These are phyloP conservation scores for Candida tallmaniae DNA, from an alignment of 805 yeast genomes.

Conservation along the genomic window DNA sequence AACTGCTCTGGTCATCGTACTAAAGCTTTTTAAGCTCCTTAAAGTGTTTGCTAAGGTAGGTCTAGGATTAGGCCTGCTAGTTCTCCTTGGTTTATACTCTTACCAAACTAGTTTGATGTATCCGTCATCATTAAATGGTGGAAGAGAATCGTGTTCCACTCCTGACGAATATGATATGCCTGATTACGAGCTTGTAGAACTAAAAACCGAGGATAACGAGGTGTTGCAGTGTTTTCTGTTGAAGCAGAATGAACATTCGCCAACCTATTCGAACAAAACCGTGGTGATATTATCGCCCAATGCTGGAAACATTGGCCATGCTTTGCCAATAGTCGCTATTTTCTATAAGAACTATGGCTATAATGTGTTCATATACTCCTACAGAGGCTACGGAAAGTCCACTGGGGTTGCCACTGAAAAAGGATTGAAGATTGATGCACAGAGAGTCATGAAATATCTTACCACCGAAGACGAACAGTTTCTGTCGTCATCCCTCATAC, in stretches of 20 bases:
- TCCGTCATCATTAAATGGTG: conserved; percentile 77
- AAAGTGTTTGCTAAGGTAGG: conserved; percentile 37
- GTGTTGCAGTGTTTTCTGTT: conserved; percentile 61
- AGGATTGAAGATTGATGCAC: conserved; percentile 82
- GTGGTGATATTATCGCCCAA: conserved; percentile 81
- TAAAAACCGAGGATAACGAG: conserved; percentile 69
- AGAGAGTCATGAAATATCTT: conserved; percentile 61
- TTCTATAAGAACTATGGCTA: conserved; percentile 59
- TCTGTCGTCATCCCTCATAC: conserved; percentile 48
- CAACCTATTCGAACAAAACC: conserved; percentile 54
- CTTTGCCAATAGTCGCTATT: conserved; percentile 71
- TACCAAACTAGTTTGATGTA: conserved; percentile 71
- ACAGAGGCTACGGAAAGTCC: conserved; percentile 86
- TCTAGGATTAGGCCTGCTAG: conserved; percentile 39
- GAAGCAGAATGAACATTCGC: conserved; percentile 39
- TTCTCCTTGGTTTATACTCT: conserved; percentile 50
- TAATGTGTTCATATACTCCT: conserved; percentile 81
- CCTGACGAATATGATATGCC: conserved; percentile 67
- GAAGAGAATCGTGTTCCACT: conserved; percentile 64
- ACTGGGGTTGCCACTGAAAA: conserved; percentile 71
- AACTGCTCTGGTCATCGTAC: not conserved
- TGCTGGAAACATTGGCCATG: conserved; percentile 94
- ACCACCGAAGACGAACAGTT: conserved; percentile 45
- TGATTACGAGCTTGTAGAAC: conserved; percentile 50
- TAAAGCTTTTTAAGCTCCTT: conserved; percentile 5